Conservation (phyloP, 768 basidiomycete species). For the Fibroporia radiculosa region DNA sequence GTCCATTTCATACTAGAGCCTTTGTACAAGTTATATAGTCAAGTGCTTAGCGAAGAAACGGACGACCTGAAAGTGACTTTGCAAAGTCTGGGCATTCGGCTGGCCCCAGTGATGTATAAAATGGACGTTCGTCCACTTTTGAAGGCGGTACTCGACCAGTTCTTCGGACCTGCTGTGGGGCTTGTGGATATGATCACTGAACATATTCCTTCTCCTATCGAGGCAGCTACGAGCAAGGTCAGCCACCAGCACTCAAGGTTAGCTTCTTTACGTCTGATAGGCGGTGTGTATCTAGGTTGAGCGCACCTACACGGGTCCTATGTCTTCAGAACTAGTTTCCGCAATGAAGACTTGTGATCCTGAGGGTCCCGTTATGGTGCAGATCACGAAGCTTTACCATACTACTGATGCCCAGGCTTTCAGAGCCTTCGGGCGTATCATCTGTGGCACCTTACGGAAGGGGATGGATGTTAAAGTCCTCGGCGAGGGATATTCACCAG, state of each 20-base stretch:
- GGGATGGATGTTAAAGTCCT: slow-evolving; percentile 90
- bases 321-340: slow-evolving; percentile 68
- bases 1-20: slow-evolving; percentile 96
- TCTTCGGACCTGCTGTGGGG: slow-evolving; percentile 88
- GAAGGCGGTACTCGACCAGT: slow-evolving; percentile 90
- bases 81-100: slow-evolving; percentile 63
- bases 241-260: not conserved
- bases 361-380: slow-evolving; percentile 86
- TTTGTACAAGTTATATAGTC: slow-evolving; percentile 92
- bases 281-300: slow-evolving; percentile 44
- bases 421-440: slow-evolving; percentile 89
- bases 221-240: slow-evolving; percentile 55
- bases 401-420: slow-evolving; percentile 96
- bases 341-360: slow-evolving; percentile 81
- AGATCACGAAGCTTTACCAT: slow-evolving; percentile 91
- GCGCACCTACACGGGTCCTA: slow-evolving; percentile 82
- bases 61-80: slow-evolving; percentile 82
- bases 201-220: slow-evolving; percentile 78
- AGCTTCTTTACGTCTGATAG: slow-evolving; percentile 6
- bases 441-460: slow-evolving; percentile 84
- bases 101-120: slow-evolving; percentile 94
- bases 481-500: slow-evolving; percentile 96
- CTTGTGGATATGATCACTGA: slow-evolving; percentile 89
- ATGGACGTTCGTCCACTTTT: slow-evolving; percentile 96
- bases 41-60: slow-evolving; percentile 90